A percentile compares a stretch with the other conserved stretches of the same genome.
These are phyloP conservation scores for Perkinsus olseni DNA, from an alignment of 169 alveolate species.

Conservation along the genomic window DNA sequence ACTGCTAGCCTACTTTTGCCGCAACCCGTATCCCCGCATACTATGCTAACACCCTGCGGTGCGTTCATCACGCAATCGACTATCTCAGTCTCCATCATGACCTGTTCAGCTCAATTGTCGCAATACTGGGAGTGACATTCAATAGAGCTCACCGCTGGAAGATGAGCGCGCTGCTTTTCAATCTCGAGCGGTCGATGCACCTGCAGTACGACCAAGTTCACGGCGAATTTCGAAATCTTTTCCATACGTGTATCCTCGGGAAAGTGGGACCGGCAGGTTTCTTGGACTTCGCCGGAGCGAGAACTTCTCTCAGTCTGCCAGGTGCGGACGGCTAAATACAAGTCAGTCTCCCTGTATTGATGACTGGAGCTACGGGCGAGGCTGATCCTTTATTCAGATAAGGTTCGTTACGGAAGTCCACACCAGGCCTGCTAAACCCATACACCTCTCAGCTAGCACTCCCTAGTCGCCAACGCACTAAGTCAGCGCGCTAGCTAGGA, in stretches of 20 bases:
- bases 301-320: background rate
- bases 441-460: too few relatives aligned
- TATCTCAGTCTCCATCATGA: conserved; percentile 81
- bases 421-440: too few relatives aligned
- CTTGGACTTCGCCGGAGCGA: background rate
- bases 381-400: too few relatives aligned
- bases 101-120: background rate
- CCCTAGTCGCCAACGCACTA: too few relatives aligned
- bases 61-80: conserved; percentile 73
- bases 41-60: conserved; percentile 67
- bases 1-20: conserved; percentile 65
- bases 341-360: too few relatives aligned
- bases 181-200: background rate
- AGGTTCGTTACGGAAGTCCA: too few relatives aligned
- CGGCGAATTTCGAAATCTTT: background rate
- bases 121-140: too few relatives aligned
- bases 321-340: background rate
- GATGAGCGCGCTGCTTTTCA: conserved; percentile 6
- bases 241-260: background rate
- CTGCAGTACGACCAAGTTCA: background rate
- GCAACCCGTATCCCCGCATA: conserved; percentile 97
- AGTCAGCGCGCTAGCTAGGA: too few relatives aligned
- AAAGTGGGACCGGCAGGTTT: background rate
- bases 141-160: conserved; percentile 18
- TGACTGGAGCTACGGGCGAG: too few relatives aligned